Evolutionary conservation across 2,329 filamentous ascomycete genomes (phyloP).

Genomic region (Coniochaeta hoffmannii): DNA sequence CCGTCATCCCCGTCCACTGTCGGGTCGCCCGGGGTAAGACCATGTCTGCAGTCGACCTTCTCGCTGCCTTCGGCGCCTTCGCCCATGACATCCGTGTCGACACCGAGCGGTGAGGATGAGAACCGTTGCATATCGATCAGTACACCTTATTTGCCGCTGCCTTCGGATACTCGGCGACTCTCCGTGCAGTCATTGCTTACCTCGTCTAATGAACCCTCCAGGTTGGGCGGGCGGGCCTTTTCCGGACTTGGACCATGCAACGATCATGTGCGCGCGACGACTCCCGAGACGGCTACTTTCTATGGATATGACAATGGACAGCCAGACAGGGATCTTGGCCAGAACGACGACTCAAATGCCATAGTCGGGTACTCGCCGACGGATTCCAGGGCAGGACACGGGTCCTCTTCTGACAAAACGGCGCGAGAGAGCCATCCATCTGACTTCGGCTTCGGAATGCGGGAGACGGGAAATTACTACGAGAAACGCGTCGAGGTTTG

Average conservation of each 20-base stretch:
- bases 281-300: conserved; percentile 31
- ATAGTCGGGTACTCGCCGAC: conserved; percentile 38
- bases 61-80: not conserved
- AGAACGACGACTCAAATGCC: conserved; percentile 63
- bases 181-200: conserved; percentile 1
- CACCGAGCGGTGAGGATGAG: not conserved
- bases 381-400: conserved; percentile 16
- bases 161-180: not conserved
- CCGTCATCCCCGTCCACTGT: not conserved
- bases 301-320: conserved; percentile 68
- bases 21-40: not conserved
- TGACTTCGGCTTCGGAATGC: conserved; percentile 39
- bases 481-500: conserved; percentile 57
- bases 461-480: conserved; percentile 56
- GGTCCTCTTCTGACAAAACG: conserved; percentile 21
- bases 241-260: not conserved
- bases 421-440: conserved; percentile 24
- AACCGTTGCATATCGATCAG: not conserved
- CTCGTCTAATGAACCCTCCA: not conserved
- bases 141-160: not conserved
- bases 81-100: not conserved
- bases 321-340: conserved; percentile 60
- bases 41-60: not conserved
- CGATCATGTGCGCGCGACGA: not conserved
- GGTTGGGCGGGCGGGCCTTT: not conserved